A percentile compares a stretch with the other conserved stretches of the same genome.
Conservation (phyloP, 2,329 filamentous ascomycete genomes). For the Thermomyces lanuginosus region DNA sequence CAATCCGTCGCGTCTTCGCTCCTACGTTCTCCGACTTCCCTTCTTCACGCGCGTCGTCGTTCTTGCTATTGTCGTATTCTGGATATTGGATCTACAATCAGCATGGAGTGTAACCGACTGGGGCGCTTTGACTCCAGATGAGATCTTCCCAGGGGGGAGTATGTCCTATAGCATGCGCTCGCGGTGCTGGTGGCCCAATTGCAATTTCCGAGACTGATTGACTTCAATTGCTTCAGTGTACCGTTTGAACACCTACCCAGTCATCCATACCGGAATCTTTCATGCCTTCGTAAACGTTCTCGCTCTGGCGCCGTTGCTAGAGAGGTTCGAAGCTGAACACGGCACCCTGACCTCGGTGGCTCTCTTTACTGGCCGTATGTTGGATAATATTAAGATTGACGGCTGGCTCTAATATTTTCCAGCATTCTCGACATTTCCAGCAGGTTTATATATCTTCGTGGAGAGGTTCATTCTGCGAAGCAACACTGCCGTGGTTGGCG, state of each 20-base stretch:
- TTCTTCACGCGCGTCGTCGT: conserved; percentile 64
- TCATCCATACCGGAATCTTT: conserved; percentile 68
- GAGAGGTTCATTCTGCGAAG: conserved; percentile 55
- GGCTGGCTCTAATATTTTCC: conserved; percentile 2
- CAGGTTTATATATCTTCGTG: conserved; percentile 60
- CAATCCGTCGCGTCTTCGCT: conserved; percentile 57
- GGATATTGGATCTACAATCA: conserved; percentile 51
- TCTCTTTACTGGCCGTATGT: conserved; percentile 80
- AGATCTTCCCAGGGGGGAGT: conserved; percentile 58
- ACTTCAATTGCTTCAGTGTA: too few relatives aligned
- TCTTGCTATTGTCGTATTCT: conserved; percentile 49
- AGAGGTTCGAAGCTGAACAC: conserved; percentile 83
- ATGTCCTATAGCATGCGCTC: too few relatives aligned
- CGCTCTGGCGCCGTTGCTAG: conserved; percentile 71
- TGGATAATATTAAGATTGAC: neutral
- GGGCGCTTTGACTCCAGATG: conserved; percentile 62
- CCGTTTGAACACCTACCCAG: conserved; percentile 77
- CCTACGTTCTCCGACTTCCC: conserved; percentile 71
- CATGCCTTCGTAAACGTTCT: conserved; percentile 67
- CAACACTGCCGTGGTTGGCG: conserved; percentile 63
- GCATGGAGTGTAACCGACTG: conserved; percentile 59
- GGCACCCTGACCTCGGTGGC: conserved; percentile 78
- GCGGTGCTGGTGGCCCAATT: conserved; percentile 1
- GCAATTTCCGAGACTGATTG: too few relatives aligned
- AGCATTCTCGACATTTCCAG: conserved; percentile 71